phyloP scores from a whole-genome alignment of 2,329 filamentous ascomycete genomes.

The Ambrosiella xylebori region DNA sequence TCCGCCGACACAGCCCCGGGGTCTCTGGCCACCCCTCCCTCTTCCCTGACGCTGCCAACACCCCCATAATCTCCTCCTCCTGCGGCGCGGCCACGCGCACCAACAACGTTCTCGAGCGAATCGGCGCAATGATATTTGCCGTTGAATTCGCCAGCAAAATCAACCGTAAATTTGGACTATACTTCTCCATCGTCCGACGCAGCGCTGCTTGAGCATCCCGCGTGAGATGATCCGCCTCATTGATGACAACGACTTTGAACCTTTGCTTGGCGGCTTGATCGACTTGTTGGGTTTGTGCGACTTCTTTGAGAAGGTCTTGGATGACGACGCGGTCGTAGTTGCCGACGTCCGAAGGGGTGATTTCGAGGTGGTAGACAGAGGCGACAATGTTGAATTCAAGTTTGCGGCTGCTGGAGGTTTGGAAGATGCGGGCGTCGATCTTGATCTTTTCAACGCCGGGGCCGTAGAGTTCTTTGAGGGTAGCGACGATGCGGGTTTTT shows the following conservation, averaged over 20 bases:
- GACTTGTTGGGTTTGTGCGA: conserved; percentile 98
- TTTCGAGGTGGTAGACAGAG: conserved; percentile 94
- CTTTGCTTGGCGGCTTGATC: conserved; percentile 75
- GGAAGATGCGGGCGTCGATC: conserved; percentile 92
- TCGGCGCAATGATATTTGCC: conserved; percentile 97
- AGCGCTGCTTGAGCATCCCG: conserved; percentile 90
- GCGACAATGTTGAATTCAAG: conserved; percentile 98
- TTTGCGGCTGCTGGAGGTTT: conserved; percentile 88
- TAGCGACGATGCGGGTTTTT: conserved; percentile 92
- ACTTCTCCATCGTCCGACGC: conserved; percentile 96
- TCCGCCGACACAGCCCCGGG: conserved; percentile 59
- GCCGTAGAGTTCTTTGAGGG: conserved; percentile 85
- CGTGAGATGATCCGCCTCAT: conserved; percentile 88
- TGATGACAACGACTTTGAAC: conserved; percentile 98
- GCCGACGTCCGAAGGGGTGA: conserved; percentile 91
- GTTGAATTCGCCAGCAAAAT: conserved; percentile 92
- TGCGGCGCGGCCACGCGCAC: conserved; percentile 83
- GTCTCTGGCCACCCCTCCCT: conserved; percentile 72
- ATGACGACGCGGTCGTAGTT: conserved; percentile 93
- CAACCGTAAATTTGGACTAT: conserved; percentile 81
- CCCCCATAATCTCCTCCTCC: conserved; percentile 66
- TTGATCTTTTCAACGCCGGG: conserved; percentile 99
- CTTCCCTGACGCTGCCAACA: conserved; percentile 52
- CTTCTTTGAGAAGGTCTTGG: conserved; percentile 90
- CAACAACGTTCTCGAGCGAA: conserved; percentile 76